Evolutionary conservation across 257 asterid species (phyloP), one percentile per base, ranked within the genome.

Genomic region (Ophiorrhiza pumila): DNA sequence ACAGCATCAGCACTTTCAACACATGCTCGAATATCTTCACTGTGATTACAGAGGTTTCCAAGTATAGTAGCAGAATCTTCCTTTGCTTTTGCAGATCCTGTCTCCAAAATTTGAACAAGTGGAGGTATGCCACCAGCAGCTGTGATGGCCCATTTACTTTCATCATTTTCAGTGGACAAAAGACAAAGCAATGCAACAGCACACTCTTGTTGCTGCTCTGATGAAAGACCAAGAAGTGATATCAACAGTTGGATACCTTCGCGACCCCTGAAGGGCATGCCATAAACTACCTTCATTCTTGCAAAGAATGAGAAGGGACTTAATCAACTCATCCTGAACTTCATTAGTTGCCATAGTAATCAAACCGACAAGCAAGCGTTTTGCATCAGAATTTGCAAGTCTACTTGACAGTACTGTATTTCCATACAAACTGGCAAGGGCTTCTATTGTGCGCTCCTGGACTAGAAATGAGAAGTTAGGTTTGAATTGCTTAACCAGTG

Each of bases 61-160:
- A 95, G 96, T 72, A 95, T 90, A 23, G 96, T 92, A 74, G 98
- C 99, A 59, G 99, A 85, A 78, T 95, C 99, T 84, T 95, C 99
- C 83, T 95, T 95, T 39, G 99, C 99, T 85, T 84, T 95, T 34
- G 90, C 93, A 74, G 98, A 90, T 34, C 99, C 99, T 2, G 98
- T 95, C 80, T 95, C 99, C 29, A 95, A 82, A 74, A 95, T 95
- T 78, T 95, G 99, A 70, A 95, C 99, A 77, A 95, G 98, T 27
- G 99, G 99, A 29, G 99, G 99, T 64, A 95, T 92, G 69, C 99
- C 99, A 73, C 99, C 99, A 73, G 99, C 99, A 57, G 99, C 99
- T 22, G 99, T 92, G 72, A 95, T 95, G 69, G 99, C 99, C 99
- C 98, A 95, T 87, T 92, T 95, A 81, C 99, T 95, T 73, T 95